Evolutionary conservation across 1,284 basidiomycete genomes (phyloP).

Genomic region (Schizophyllum amplum): DNA sequence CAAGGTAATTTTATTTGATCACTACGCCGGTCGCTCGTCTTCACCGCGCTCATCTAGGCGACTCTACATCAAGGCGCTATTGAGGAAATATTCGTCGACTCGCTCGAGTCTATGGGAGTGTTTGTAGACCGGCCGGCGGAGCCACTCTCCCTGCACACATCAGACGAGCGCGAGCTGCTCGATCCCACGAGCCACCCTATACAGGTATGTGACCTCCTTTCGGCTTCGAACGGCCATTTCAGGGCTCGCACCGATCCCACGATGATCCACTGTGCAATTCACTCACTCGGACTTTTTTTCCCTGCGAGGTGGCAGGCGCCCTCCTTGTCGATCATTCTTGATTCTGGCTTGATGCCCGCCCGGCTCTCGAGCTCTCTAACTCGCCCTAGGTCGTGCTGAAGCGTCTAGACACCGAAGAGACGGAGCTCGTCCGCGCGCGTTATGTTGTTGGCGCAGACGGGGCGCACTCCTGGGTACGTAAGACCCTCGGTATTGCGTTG

Average conservation of each 20-base stretch:
- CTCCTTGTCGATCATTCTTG: too few relatives aligned
- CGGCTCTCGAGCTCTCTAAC: too few relatives aligned
- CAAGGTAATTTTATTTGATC: constrained; percentile 32
- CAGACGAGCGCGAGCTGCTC: constrained; percentile 28
- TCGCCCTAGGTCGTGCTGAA: constrained; percentile 39
- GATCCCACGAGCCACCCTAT: constrained; percentile 45
- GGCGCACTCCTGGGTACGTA: constrained; percentile 81
- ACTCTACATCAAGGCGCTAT: constrained; percentile 74
- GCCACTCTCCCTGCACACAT: constrained; percentile 48
- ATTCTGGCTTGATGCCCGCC: too few relatives aligned
- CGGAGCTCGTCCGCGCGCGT: constrained; percentile 46
- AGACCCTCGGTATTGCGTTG: constrained; percentile 60
- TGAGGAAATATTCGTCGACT: constrained; percentile 61
- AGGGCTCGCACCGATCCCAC: not conserved
- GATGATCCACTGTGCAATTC: not conserved
- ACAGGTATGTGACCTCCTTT: constrained; percentile 30
- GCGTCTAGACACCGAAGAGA: constrained; percentile 22
- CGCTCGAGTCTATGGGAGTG: constrained; percentile 43
- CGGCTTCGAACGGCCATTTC: not conserved
- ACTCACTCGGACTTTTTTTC: too few relatives aligned
- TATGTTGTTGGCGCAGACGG: constrained; percentile 62
- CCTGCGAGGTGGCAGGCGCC: too few relatives aligned
- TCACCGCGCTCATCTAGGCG: constrained; percentile 28
- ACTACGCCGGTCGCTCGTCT: not conserved
- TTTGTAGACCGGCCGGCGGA: constrained; percentile 49